Conservation (phyloP, 768 basidiomycete genomes). For the Mycena polygramma region DNA sequence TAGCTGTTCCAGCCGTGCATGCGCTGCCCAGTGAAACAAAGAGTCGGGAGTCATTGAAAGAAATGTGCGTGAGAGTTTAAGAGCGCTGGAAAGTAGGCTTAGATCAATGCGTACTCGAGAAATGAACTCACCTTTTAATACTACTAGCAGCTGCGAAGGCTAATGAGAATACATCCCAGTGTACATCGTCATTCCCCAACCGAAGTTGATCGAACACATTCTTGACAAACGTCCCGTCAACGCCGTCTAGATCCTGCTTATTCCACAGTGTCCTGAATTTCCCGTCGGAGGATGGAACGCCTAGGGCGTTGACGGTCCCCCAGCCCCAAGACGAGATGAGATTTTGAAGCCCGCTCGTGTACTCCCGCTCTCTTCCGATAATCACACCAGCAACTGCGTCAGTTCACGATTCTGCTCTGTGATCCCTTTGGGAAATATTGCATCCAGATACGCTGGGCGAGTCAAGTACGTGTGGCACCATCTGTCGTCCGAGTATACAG, state of each 20-base stretch:
- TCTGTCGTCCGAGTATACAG: conserved; percentile 72
- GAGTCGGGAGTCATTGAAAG: conserved; percentile 71
- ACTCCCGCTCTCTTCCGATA: conserved; percentile 75
- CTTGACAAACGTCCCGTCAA: conserved; percentile 66
- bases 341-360: conserved; percentile 67
- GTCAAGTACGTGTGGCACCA: conserved; percentile 69
- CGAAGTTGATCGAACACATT: conserved; percentile 71
- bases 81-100: conserved; percentile 59
- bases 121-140: conserved; percentile 64
- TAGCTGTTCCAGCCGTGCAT: conserved; percentile 78
- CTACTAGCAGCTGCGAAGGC: conserved; percentile 76
- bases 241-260: conserved; percentile 61
- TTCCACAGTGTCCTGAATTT: conserved; percentile 54
- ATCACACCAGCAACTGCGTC: conserved; percentile 77
- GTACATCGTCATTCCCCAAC: conserved; percentile 60
- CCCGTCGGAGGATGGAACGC: conserved; percentile 49
- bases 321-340: conserved; percentile 77
- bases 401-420: conserved; percentile 54
- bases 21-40: conserved; percentile 77
- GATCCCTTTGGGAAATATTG: conserved; percentile 65
- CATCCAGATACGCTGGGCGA: conserved; percentile 58
- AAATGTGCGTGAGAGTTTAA: conserved; percentile 75
- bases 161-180: conserved; percentile 76
- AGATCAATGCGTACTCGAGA: conserved; percentile 4
- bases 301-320: conserved; percentile 68